Conservation (phyloP, 2,329 filamentous ascomycete species). For the Aspergillus intermedius region DNA sequence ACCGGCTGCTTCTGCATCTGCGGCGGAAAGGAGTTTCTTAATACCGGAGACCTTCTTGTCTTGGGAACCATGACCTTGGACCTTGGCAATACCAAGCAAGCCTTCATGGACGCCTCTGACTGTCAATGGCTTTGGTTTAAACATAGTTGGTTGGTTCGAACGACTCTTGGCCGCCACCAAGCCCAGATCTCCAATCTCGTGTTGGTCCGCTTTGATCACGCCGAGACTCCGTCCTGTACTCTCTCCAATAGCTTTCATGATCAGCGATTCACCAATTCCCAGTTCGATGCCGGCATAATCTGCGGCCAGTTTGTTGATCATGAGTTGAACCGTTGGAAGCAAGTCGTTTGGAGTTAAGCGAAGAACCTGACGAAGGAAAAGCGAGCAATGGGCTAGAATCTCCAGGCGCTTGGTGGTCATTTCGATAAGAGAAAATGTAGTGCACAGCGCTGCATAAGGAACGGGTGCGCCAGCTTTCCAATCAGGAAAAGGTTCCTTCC, state of each 20-base stretch:
- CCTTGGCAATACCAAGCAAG: slow-evolving; percentile 79
- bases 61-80: slow-evolving; percentile 80
- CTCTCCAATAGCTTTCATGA: slow-evolving; percentile 98
- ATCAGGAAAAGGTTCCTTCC: slow-evolving; percentile 83
- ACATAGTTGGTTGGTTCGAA: slow-evolving; percentile 94
- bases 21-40: slow-evolving; percentile 90
- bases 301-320: slow-evolving; percentile 96
- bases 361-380: slow-evolving; percentile 90
- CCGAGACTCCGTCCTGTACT: slow-evolving; percentile 79
- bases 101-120: slow-evolving; percentile 81
- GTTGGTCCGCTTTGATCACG: slow-evolving; percentile 91
- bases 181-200: slow-evolving; percentile 91
- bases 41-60: slow-evolving; percentile 87
- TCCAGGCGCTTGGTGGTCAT: slow-evolving; percentile 86
- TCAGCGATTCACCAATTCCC: slow-evolving; percentile 95
- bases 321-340: slow-evolving; percentile 79
- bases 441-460: slow-evolving; percentile 89
- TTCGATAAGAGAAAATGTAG: slow-evolving; percentile 89
- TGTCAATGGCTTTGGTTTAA: slow-evolving; percentile 89
- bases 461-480: slow-evolving; percentile 86
- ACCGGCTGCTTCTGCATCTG: slow-evolving; percentile 65
- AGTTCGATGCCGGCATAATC: slow-evolving; percentile 95
- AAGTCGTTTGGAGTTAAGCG: slow-evolving; percentile 82
- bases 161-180: slow-evolving; percentile 92
- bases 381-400: slow-evolving; percentile 81